Evolutionary conservation across 176 grass and related monocot species (phyloP).

Genomic region (Phragmites australis): DNA sequence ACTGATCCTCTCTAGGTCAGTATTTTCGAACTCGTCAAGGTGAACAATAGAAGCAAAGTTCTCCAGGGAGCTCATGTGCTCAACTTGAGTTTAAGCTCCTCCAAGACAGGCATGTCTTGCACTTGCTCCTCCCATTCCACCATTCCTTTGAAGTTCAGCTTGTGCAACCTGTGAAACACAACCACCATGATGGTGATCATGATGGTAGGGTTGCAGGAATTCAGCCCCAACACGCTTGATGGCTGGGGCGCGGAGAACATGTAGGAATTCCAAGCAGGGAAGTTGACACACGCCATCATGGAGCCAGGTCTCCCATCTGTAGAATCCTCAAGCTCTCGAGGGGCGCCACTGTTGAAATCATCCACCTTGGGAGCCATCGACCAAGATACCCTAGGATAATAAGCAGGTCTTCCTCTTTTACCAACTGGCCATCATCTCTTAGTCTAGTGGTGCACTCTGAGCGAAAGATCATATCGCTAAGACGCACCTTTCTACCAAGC

Average conservation of each 20-base stretch:
- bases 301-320: not conserved
- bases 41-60: not conserved
- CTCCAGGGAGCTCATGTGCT: not conserved
- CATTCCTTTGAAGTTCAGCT: conserved; percentile 21
- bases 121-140: conserved; percentile 31
- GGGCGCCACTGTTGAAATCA: no score
- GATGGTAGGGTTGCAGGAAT: not conserved
- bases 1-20: not conserved
- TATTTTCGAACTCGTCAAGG: not conserved
- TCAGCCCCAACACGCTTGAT: conserved; percentile 32
- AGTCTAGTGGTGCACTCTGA: no score
- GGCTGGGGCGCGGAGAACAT: not conserved
- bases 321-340: not conserved
- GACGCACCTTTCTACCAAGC: no score
- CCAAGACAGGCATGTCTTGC: conserved; percentile 30
- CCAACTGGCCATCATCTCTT: no score
- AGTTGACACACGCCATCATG: conserved; percentile 33
- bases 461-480: no score
- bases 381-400: conserved; percentile 40
- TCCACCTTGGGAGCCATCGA: conserved; percentile 23
- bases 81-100: not conserved
- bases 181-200: not conserved
- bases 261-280: conserved; percentile 4
- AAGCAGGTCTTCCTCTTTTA: no score
- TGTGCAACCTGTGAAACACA: not conserved